Conservation (phyloP, 2,329 filamentous ascomycete species). For the Chaetomiaceae sp. region DNA sequence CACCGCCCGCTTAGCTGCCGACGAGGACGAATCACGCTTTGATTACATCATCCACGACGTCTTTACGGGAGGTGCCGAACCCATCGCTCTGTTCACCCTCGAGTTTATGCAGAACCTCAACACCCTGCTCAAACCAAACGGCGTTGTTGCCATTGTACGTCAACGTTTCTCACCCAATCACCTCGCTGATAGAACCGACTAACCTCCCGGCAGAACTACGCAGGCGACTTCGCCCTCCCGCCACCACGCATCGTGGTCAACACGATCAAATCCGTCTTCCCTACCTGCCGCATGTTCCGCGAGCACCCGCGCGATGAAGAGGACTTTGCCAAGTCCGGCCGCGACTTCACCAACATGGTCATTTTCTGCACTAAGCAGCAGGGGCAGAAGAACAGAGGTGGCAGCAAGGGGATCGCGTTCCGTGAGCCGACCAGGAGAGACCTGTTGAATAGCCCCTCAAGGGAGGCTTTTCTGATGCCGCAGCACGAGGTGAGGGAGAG, state of each 20-base stretch:
- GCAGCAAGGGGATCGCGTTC: constrained; percentile 54
- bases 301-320: constrained; percentile 58
- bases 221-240: constrained; percentile 76
- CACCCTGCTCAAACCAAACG: constrained; percentile 67
- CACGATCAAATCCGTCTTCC: constrained; percentile 79
- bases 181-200: background rate
- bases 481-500: constrained; percentile 60
- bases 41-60: constrained; percentile 98
- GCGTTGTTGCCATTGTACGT: constrained; percentile 81
- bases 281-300: constrained; percentile 86
- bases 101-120: constrained; percentile 74
- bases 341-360: constrained; percentile 92
- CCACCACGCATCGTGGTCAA: constrained; percentile 73
- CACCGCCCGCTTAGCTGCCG: constrained; percentile 44
- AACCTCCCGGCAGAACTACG: constrained; percentile 68
- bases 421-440: constrained; percentile 61
- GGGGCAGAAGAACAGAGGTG: background rate
- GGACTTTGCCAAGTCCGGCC: constrained; percentile 43
- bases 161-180: background rate
- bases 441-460: constrained; percentile 65
- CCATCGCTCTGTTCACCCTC: constrained; percentile 78
- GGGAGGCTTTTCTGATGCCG: constrained; percentile 68
- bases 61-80: constrained; percentile 93
- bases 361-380: constrained; percentile 77
- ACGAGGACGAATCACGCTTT: constrained; percentile 45